Evolutionary conservation across 2,329 filamentous ascomycete genomes (phyloP), one percentile per base, ranked within the genome.

Genomic region (Akanthomyces lecanii): DNA sequence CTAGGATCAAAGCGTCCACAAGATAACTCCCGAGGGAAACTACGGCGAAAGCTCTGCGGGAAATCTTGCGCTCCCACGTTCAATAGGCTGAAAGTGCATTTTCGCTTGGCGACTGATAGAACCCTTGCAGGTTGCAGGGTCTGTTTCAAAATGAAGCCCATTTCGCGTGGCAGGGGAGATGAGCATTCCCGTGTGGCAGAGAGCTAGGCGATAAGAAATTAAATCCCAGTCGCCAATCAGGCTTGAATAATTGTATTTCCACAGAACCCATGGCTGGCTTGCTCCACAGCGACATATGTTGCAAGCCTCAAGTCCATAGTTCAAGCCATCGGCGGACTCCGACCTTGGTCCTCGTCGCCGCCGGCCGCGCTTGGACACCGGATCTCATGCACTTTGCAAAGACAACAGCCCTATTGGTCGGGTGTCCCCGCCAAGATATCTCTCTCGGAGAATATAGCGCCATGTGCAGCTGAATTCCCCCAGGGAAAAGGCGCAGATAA

Each of bases 261-360:
- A 42, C 36, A 12, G 52, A 16, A 23, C 18, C 36, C 52, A 36
- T n/a, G 36, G 36, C 33, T 16, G 4, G 14, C 4, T 3, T 36
- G 28, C 52, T 25, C 52, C 33, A 42, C 52, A 40, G 14, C 40
- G 36, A 12, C 52, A 6, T 36, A 5, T 21, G 23, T 12, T 14
- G 25, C 12, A 16, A 38, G 50, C 33, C 50, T 53, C 16, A 7
- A 21, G 30, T 11, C 4, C 10, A 23, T 11, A n/a, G 30, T 38
- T 12, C 28, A 30, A 57, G 42, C 36, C 44, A 50, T 59, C 56
- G 56, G 56, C 56, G 56, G 42, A 11, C 45, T 59, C 56, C 56
- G 56, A 7, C 36, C 28, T 18, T n/a, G n/a, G 3, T 18, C 38
- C 23, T 16, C 21, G 5, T 42, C 52, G 52, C 52, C 21, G 33